Base-by-base conservation (phyloP, 495 filamentous ascomycete genomes). In the Penicillium roqueforti region DNA sequence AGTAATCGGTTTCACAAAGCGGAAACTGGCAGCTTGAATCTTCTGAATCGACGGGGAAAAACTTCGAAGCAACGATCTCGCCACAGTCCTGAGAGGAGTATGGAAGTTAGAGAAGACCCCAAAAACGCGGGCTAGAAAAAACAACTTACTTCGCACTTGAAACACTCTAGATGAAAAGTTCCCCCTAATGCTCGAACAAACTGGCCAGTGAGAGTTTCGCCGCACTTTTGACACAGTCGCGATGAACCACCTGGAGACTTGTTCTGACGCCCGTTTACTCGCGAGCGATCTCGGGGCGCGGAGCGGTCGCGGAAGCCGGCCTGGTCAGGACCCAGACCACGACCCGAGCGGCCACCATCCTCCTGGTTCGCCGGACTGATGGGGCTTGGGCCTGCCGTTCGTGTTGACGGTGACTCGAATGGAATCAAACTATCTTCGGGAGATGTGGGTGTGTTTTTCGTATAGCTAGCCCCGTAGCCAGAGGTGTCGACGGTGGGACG, bases 1-100 rank as follows among this genome's bases (percentile, higher is more conserved):
- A 99, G 66, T 97, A 99, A 71, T 99, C 95, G 4, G 86, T 96
- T 68, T 99, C 95, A 77, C 93, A 99, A 3, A 99, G 81, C 1
- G 93, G 95, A 68, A 96, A 97, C 69, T 96, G 95, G 25, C 85
- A 83, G 38, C 78, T 85, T 8, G 87, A 87, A 54, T 88, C 83
- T 51, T 95, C 89, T 40, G 95, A 90, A 58, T 96, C 91, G 3
- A 95, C 86, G 3, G 95, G 93, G 69, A 99, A 99, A 77, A 97
- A 99, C 64, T 97, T 97, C 23, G 92, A 96, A 16, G 95, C 93
- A 25, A 99, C 95, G 51, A 96, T 92, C 70, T 95, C 84, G 41
- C 87, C 89, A 58, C 95, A 99, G 67, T 99, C 95, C 93, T 98
- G 62, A n/a, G 14, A 51, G 26, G 41, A 40, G 22, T 26, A 38